Conservation (phyloP, 768 basidiomycete genomes). For the Tricholoma sp. region DNA sequence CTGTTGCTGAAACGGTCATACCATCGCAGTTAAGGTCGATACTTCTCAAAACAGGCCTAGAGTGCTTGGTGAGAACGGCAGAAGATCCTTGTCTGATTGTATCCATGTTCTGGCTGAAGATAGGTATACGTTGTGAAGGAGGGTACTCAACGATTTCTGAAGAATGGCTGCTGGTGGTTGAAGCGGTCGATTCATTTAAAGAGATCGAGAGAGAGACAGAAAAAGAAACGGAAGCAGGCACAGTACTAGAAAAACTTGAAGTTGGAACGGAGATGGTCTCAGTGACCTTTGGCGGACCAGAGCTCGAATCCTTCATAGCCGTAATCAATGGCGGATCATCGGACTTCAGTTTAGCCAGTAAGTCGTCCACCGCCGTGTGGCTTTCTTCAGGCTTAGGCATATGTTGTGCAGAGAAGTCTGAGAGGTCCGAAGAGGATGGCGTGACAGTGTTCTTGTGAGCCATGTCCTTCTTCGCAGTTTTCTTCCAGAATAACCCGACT, state of each 20-base stretch:
- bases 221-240: neutral
- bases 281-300: neutral
- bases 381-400: slow-evolving; percentile 12
- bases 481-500: slow-evolving; percentile 34
- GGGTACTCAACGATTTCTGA: neutral
- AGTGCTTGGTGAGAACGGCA: slow-evolving; percentile 4
- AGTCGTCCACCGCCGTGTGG: slow-evolving; percentile 26
- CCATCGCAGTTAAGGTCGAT: slow-evolving; percentile 10
- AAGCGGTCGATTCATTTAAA: neutral
- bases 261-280: neutral
- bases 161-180: neutral
- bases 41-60: slow-evolving; percentile 6
- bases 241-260: neutral
- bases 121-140: neutral
- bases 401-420: slow-evolving; percentile 14
- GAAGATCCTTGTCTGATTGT: neutral
- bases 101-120: neutral
- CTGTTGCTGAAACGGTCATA: neutral
- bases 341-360: slow-evolving; percentile 20
- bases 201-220: neutral
- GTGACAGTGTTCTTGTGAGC: slow-evolving; percentile 9
- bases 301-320: neutral
- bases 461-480: slow-evolving; percentile 20
- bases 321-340: neutral
- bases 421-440: slow-evolving; percentile 12